Evolutionary conservation across 768 basidiomycete genomes (phyloP), one percentile per base, ranked within the genome.

Genomic region (Auriscalpium orientale): DNA sequence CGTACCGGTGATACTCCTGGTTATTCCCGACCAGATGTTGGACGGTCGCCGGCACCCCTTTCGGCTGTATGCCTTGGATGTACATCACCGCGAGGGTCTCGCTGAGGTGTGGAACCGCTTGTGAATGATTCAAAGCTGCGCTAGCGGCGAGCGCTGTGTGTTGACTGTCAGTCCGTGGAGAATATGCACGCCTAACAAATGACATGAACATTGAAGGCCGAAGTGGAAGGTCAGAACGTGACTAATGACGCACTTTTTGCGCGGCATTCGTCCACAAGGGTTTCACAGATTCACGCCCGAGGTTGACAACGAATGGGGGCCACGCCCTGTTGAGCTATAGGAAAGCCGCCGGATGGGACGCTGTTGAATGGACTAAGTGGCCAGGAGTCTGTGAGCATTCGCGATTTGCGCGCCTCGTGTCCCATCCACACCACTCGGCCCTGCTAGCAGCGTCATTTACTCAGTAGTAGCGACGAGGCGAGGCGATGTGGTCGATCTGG

Each of bases 1-100:
- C 54, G 57, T 62, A 28, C 66, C 81, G 73, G 60, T 83, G 73
- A 61, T 75, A 78, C 58, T 85, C 84, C 63, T 84, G 81, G 55
- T 85, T 83, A 64, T 85, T 84, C 1, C 75, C 77, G 52, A 77
- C 78, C 52, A 74, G 85, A 59, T 85, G 84, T 69, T 87, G 85
- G 64, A 84, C 81, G 2, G 81, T 82, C 0, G 83, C 79, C 18
- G 75, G 75, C 10, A 86, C 78, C 13, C 81, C 80, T 45, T 76
- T 72, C 4, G 73, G 75, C 57, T 86, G 84, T 9, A 86, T 60
- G 22, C 84, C 84, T 49, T 84, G 78, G 56, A 85, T 77, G 63
- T 83, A 86, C 3, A 79, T 76, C 1, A 80, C 76, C 2, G 84
- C 82, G 50, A 83, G 75, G 8, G 70, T 78, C 10, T 78, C 82